These are phyloP conservation scores for Russula brevipes DNA, from an alignment of 768 basidiomycete genomes.

Conservation along the genomic window DNA sequence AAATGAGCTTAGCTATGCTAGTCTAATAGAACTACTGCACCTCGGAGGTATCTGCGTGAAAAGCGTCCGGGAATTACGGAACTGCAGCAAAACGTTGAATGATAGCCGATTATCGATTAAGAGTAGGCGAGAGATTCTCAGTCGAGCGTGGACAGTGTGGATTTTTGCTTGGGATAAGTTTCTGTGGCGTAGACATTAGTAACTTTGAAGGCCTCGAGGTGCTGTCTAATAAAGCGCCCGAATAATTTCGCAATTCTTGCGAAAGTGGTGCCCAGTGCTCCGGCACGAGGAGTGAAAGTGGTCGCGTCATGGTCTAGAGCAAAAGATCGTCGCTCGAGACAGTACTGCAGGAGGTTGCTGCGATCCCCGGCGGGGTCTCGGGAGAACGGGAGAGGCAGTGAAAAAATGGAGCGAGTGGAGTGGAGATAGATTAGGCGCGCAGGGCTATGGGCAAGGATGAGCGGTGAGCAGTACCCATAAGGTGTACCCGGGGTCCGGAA, in stretches of 20 bases:
- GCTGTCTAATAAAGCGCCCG: slow-evolving; percentile 1
- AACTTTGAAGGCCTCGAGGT: slow-evolving; percentile 11
- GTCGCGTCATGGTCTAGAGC: background rate
- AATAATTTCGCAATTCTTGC: background rate
- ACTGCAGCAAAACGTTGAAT: slow-evolving; percentile 10
- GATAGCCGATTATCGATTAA: slow-evolving; percentile 23
- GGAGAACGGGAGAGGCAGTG: background rate
- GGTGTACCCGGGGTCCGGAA: background rate
- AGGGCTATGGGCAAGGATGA: slow-evolving; percentile 22
- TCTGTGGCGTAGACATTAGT: slow-evolving; percentile 14
- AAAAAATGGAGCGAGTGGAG: background rate
- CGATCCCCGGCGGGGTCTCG: background rate
- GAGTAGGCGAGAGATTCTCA: slow-evolving; percentile 4
- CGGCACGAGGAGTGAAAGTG: background rate
- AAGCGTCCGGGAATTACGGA: slow-evolving; percentile 14
- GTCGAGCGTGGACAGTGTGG: background rate
- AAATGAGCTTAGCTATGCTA: slow-evolving; percentile 1
- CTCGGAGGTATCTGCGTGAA: slow-evolving; percentile 6
- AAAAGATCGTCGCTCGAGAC: background rate
- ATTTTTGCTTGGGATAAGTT: slow-evolving; percentile 6
- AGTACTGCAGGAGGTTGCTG: background rate
- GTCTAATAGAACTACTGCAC: slow-evolving; percentile 1
- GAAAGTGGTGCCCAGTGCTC: background rate
- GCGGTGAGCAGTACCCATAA: background rate
- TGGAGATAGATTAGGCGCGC: slow-evolving; percentile 16